Conservation (phyloP, 2,329 filamentous ascomycete species). For the Cladosporium austrohemisphaericum region DNA sequence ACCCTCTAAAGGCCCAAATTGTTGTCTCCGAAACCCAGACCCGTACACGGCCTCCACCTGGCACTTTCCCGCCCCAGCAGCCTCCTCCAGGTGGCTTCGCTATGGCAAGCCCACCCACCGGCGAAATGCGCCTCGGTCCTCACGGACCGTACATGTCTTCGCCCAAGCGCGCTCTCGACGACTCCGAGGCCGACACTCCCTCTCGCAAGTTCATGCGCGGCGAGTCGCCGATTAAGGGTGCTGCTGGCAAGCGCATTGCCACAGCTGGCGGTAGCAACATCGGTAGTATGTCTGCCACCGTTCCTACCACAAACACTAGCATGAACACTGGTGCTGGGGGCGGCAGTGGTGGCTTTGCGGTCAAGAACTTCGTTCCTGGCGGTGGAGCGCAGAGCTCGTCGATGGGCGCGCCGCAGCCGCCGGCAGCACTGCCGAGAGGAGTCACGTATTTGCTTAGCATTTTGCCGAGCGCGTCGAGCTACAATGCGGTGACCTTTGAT, state of each 20-base stretch:
- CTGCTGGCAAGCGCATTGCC: slow-evolving; percentile 71
- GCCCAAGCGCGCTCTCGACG: slow-evolving; percentile 50
- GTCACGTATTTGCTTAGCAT: slow-evolving; percentile 48
- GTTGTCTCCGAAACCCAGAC: slow-evolving; percentile 84
- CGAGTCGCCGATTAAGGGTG: slow-evolving; percentile 90
- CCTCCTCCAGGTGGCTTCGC: slow-evolving; percentile 4
- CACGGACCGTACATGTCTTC: slow-evolving; percentile 38
- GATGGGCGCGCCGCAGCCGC: slow-evolving; percentile 24
- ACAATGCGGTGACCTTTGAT: slow-evolving; percentile 67
- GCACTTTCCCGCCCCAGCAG: slow-evolving; percentile 7
- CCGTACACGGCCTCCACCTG: slow-evolving; percentile 39
- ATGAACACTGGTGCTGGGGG: slow-evolving; percentile 8
- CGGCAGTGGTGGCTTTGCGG: slow-evolving; percentile 30
- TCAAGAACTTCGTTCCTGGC: slow-evolving; percentile 31
- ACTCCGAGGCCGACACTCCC: slow-evolving; percentile 65
- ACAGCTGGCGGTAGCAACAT: slow-evolving; percentile 15
- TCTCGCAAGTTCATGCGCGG: slow-evolving; percentile 83
- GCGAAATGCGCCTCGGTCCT: slow-evolving; percentile 29
- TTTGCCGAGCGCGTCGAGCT: slow-evolving; percentile 69
- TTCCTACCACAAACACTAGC: slow-evolving; percentile 5
- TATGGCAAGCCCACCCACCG: slow-evolving; percentile 13
- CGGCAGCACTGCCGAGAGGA: slow-evolving; percentile 59
- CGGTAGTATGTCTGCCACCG: slow-evolving; percentile 25
- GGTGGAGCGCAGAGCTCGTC: slow-evolving; percentile 4
- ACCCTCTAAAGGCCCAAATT: slow-evolving; percentile 75